Percentiles rank a stretch among this genome's conserved stretches.
These are phyloP conservation scores for Xerocomellus chrysenteron DNA, from an alignment of 768 basidiomycete species.

Conservation along the genomic window DNA sequence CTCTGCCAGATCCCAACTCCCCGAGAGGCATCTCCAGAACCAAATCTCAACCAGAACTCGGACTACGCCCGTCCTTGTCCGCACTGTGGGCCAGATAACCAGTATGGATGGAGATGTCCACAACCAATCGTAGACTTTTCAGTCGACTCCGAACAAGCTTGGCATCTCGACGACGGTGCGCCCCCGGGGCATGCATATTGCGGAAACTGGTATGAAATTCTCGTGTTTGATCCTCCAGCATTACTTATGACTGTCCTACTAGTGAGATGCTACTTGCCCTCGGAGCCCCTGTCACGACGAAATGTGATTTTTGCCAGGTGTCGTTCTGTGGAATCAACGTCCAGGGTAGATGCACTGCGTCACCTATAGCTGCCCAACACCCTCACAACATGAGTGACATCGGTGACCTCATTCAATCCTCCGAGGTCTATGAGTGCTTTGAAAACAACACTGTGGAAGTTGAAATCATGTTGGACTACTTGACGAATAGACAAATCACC, in stretches of 20 bases:
- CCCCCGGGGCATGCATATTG: constrained; percentile 82
- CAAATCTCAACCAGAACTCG: constrained; percentile 58
- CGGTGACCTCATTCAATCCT: constrained; percentile 73
- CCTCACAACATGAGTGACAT: constrained; percentile 68
- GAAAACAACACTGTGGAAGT: constrained; percentile 76
- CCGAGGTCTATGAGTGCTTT: constrained; percentile 79
- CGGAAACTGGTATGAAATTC: constrained; percentile 67
- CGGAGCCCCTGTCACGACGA: constrained; percentile 72
- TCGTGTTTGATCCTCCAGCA: background rate
- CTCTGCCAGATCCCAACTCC: constrained; percentile 66
- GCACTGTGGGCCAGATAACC: constrained; percentile 68
- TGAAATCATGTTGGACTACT: constrained; percentile 81
- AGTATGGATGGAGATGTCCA: constrained; percentile 80
- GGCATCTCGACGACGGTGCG: constrained; percentile 72
- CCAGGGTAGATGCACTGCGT: constrained; percentile 68
- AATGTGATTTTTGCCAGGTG: constrained; percentile 80
- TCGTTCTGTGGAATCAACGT: constrained; percentile 82
- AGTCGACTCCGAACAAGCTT: constrained; percentile 66
- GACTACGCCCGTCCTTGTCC: constrained; percentile 80
- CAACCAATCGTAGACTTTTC: constrained; percentile 74
- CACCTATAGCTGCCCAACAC: constrained; percentile 55
- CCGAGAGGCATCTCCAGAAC: constrained; percentile 73
- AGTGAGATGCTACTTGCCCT: constrained; percentile 78
- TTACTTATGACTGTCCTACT: background rate
- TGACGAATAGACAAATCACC: constrained; percentile 57